phyloP scores from a whole-genome alignment of 192 early-diverging fungal genomes.

The Coemansia umbellata region DNA sequence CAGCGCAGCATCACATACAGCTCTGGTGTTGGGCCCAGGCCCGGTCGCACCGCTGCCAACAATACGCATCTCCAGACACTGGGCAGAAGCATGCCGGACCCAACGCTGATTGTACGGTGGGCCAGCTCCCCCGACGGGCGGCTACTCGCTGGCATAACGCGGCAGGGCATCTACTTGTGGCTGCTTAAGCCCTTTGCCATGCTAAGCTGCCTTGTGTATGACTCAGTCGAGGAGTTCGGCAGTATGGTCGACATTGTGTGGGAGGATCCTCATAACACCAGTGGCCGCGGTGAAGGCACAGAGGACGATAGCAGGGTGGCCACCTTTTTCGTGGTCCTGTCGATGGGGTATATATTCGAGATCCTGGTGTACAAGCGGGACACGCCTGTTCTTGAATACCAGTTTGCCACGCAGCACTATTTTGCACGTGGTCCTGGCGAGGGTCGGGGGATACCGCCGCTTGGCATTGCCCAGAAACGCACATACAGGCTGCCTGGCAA shows the following conservation, averaged over 20 bases:
- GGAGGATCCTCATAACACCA: conserved; percentile 10
- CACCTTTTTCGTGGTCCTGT: conserved; percentile 32
- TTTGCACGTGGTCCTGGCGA: conserved; percentile 46
- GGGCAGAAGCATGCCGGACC: neutral
- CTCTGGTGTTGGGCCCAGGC: neutral
- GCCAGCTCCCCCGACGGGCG: conserved; percentile 19
- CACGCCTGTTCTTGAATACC: conserved; percentile 23
- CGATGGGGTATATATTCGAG: conserved; percentile 32
- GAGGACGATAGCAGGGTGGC: neutral
- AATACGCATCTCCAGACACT: neutral
- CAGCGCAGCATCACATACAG: conserved; percentile 41
- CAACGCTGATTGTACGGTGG: conserved; percentile 19
- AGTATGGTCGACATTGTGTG: conserved; percentile 37
- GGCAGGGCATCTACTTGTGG: conserved; percentile 42
- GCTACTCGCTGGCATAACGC: conserved; percentile 29
- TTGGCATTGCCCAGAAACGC: conserved; percentile 31
- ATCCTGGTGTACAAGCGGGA: conserved; percentile 25
- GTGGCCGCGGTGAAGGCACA: neutral
- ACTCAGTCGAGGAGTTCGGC: conserved; percentile 23
- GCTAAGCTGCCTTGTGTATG: conserved; percentile 37
- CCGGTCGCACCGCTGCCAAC: neutral
- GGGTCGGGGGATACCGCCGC: conserved; percentile 22
- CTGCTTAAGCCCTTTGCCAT: conserved; percentile 34
- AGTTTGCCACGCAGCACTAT: conserved; percentile 39
- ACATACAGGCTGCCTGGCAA: conserved; percentile 27